Base-by-base conservation (phyloP, 2,329 filamentous ascomycete species). In the Esteya vermicola region DNA sequence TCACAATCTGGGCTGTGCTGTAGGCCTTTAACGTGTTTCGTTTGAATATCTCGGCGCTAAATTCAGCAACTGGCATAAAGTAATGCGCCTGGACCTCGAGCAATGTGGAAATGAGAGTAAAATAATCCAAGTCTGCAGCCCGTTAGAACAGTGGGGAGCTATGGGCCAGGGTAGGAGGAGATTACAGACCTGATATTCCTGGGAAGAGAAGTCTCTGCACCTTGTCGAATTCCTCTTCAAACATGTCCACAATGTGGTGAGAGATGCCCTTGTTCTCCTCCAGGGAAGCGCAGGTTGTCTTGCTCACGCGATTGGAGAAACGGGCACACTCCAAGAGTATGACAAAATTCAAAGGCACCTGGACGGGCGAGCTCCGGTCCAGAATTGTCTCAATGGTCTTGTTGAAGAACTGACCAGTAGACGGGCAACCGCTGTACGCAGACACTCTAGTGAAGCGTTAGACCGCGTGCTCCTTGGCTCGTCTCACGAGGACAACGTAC, bases 71-170 rank as follows among this genome's bases (percentile, higher is more conserved):
- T 4, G 64, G 64, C 45, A 63, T 58, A 47, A 72, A 65, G 54
- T 72, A 72, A 52, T 65, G 71, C 2, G 58, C 54, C 45, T 74
- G 68, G 9, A 73, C 60, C 41, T 74, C 68, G n/a, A 71, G 58
- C 19, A 65, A 59, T 1, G 67, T 63, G 0, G 67, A 58, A 4
- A 72, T 52, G 9, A 68, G 53, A 36, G 66, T 64, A 48, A 72
- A 68, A 14, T 61, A 57, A 39, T 67, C 63, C 19, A 67, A 52
- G 30, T 70, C 67, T 68, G 48, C 4, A 14, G 13, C 45, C 30
- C 47, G 51, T n/a, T 9, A 22, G 49, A n/a, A 9, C 12, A 6
- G 16, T 13, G 3, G 33, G 13, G n/a, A 14, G 13, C 13, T 13
- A 23, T 20, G 33, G n/a, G 19, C 4, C n/a, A 35, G 9, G 36